phyloP scores from a whole-genome alignment of 768 basidiomycete genomes.

The Cystoderma amianthinum region DNA sequence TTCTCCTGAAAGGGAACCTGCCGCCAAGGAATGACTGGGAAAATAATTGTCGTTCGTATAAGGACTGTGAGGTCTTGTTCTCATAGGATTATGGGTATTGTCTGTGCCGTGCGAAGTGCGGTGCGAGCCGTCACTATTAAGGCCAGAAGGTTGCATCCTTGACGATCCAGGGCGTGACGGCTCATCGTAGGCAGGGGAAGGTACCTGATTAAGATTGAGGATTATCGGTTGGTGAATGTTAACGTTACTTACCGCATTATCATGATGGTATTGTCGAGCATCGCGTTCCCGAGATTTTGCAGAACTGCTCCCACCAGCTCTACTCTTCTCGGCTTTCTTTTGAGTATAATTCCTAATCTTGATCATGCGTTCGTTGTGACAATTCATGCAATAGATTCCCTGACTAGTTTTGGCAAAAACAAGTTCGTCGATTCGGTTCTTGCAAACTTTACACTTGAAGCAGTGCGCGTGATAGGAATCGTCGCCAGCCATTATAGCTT shows the following conservation, averaged over 20 bases:
- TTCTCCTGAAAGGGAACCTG: not conserved
- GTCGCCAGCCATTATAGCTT: conserved; percentile 99
- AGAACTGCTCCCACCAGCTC: conserved; percentile 34
- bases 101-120: conserved; percentile 15
- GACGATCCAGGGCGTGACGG: conserved; percentile 8
- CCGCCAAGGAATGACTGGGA: conserved; percentile 10
- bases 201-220: conserved; percentile 6
- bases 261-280: conserved; percentile 27
- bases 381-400: conserved; percentile 98
- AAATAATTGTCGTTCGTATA: conserved; percentile 32
- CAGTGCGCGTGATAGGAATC: conserved; percentile 98
- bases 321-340: conserved; percentile 69
- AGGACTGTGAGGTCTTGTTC: conserved; percentile 17
- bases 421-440: conserved; percentile 91
- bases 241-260: conserved; percentile 28
- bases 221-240: conserved; percentile 2
- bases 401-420: conserved; percentile 98
- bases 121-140: conserved; percentile 7
- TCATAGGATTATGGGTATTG: conserved; percentile 4
- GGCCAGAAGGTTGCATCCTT: conserved; percentile 1
- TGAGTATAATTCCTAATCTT: conserved; percentile 88
- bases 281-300: conserved; percentile 35
- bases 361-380: conserved; percentile 96
- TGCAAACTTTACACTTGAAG: conserved; percentile 96
- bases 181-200: conserved; percentile 4